Evolutionary conservation across 2,329 filamentous ascomycete species (phyloP).

Genomic region (Paracoccidioides brasiliensis): DNA sequence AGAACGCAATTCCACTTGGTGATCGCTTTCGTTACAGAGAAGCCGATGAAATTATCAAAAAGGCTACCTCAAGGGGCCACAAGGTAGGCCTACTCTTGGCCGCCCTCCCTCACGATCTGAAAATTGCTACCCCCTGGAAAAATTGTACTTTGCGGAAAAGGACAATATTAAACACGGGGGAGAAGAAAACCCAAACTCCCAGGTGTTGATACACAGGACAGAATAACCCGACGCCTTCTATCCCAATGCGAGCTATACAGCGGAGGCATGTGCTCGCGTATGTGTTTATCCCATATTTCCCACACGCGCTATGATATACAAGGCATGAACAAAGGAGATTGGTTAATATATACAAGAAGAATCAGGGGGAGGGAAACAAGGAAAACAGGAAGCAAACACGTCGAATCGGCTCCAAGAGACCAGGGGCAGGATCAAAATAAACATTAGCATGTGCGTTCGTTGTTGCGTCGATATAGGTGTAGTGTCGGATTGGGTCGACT

Average conservation of each 20-base stretch:
- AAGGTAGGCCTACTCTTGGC: too few species aligned
- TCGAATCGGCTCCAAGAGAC: not conserved
- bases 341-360: not conserved
- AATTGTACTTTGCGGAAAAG: too few species aligned
- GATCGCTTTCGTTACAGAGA: too few species aligned
- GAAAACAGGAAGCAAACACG: slow-evolving; percentile 23
- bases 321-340: not conserved
- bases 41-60: too few species aligned
- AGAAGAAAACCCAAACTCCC: not conserved
- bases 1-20: too few species aligned
- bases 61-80: too few species aligned
- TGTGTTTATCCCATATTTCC: not conserved
- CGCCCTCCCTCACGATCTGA: too few species aligned
- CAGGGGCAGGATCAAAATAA: too few species aligned
- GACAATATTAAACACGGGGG: too few species aligned
- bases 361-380: not conserved
- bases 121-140: too few species aligned
- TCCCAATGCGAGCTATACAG: not conserved
- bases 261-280: not conserved
- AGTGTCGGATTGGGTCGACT: not conserved
- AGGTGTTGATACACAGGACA: not conserved
- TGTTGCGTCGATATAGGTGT: not conserved
- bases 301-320: not conserved
- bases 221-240: not conserved
- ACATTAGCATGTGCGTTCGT: too few species aligned